Evolutionary conservation across 495 filamentous ascomycete genomes (phyloP), one percentile per base, ranked within the genome.

Genomic region (Hyaloscypha hepaticicola): DNA sequence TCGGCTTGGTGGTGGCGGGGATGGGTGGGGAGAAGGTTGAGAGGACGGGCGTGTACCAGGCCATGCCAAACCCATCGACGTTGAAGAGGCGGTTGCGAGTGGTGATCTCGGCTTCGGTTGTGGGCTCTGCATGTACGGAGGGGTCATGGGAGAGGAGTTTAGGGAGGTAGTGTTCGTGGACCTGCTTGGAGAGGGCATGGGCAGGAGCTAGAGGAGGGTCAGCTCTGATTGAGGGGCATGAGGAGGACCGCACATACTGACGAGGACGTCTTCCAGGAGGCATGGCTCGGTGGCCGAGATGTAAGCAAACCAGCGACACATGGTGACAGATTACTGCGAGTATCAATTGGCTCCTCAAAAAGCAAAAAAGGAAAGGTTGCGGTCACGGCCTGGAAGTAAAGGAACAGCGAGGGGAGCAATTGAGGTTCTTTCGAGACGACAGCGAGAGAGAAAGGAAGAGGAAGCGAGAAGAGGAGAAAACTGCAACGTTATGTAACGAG

Each of bases 121-220:
- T 72, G 29, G 72, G 61, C 29, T 76, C 68, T 27, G 65, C 66
- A 38, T 70, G 61, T 22, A 59, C 53, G 5, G 61, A 27, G 27
- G 78, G 72, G 48, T 74, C 61, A 53, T 78, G 78, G 26, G 76
- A 72, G 49, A 82, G 68, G n/a, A 81, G 74, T 27, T 73, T 65
- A 0, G 80, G 80, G 25, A 83, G 75, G 59, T 82, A 81, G 64
- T 83, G 80, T 19, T 79, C 77, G 59, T 80, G 74, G 65, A 80
- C 76, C 72, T 83, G 80, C 59, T 77, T 77, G 60, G 69, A 64
- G 19, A 81, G 73, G 19, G 77, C 73, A 65, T 81, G 77, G 34
- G 73, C 71, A 26, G 69, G 66, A 5, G 69, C 69, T 71, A 16
- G 11, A 61, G 21, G 21, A 27, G 28, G 31, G 24, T 57, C 27